Base-by-base conservation (phyloP, 2,329 filamentous ascomycete species). In the Colletotrichum musae region DNA sequence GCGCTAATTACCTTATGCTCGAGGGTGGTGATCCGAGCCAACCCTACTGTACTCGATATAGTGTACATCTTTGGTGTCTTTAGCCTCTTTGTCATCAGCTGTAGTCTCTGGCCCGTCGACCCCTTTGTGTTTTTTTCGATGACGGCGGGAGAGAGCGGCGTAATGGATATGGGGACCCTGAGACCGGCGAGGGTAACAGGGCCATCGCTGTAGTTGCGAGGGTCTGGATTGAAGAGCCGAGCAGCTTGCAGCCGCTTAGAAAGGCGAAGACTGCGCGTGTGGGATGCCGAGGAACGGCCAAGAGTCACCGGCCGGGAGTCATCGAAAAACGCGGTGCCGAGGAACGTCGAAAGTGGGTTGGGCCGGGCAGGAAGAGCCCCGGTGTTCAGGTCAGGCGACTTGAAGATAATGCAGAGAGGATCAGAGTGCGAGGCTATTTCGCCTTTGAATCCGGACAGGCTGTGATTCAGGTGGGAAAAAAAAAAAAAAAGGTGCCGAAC, bases 21-120 rank as follows among this genome's bases (percentile, higher is more conserved):
- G 64, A 53, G 57, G 52, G 67, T 53, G 21, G 39, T 53, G 64
- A 58, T 70, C 68, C 62, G 66, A 66, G 62, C 62, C 56, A 69
- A 66, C 51, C 62, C 56, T 66, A 26, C 43, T 12, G 43, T 57
- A 24, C 21, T 24, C 21, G 21, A 24, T 24, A 24, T 24, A 36
- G 43, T 43, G 7, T 45, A 6, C 1, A 18, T 28, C 24, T 50
- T 21, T 54, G 54, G n/a, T 36, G 10, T 36, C 32, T 36, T 36
- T 36, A 36, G 32, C 32, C 9, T 10, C 32, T 36, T 36, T 36
- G 32, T 36, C 32, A 10, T 7, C 2, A 10, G 7, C 32, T 36
- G 6, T 36, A 36, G 32, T 10, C 48, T 52, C 28, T 59, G 39
- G 61, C 54, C 24, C 59, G 26, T 65, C 51, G 36, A 57, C 51